Conservation (phyloP, 225 moss, liverwort and hornwort species). For the Thuidium tamariscinum region DNA sequence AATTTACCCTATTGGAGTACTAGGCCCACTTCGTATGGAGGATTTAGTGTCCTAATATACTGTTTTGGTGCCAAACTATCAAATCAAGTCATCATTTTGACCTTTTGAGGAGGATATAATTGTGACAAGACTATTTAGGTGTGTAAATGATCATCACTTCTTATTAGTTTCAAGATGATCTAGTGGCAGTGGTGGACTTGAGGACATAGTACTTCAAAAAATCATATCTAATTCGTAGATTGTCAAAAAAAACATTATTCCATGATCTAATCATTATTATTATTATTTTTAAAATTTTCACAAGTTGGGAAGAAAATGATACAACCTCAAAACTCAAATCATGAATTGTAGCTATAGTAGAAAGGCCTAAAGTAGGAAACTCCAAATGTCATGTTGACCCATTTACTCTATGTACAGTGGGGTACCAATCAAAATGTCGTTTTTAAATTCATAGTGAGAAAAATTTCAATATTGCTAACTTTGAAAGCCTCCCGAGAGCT, state of each 20-base stretch:
- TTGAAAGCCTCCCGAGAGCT: no score
- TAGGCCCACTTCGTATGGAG: no score
- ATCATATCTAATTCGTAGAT: neutral
- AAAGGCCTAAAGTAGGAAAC: fast-evolving
- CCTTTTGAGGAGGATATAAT: no score
- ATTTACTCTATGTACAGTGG: no score
- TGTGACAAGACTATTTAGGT: neutral
- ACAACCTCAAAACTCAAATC: neutral
- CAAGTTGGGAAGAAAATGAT: fast-evolving
- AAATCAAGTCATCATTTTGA: neutral
- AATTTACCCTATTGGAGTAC: no score
- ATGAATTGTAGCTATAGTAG: fast-evolving
- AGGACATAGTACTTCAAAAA: neutral
- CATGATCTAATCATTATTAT: fast-evolving
- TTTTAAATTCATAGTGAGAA: no score
- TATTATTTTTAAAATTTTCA: fast-evolving
- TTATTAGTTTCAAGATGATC: neutral
- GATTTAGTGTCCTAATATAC: no score
- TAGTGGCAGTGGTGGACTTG: fast-evolving
- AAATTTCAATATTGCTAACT: no score
- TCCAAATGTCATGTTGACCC: fast-evolving
- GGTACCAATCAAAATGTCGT: no score
- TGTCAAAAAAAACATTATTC: neutral
- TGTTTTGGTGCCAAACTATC: neutral
- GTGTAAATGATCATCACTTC: neutral